phyloP scores from a whole-genome alignment of 495 filamentous ascomycete genomes.

The Penicillium ucsense region DNA sequence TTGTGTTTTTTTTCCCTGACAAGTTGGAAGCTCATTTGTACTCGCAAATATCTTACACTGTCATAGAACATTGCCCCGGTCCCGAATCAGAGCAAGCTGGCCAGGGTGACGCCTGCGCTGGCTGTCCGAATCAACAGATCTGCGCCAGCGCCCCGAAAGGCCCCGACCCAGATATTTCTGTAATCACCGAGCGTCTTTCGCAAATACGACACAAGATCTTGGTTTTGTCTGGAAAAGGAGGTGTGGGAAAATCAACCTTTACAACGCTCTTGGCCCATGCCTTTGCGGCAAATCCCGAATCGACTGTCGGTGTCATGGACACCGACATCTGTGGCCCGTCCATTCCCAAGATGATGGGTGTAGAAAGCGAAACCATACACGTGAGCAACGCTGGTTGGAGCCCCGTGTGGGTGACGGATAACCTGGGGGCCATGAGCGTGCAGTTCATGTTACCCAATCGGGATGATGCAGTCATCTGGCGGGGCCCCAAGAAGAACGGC shows the following conservation, averaged over 20 bases:
- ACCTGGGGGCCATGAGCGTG: slow-evolving; percentile 87
- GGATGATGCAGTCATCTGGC: slow-evolving; percentile 94
- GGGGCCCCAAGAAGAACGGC: slow-evolving; percentile 96
- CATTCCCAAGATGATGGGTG: slow-evolving; percentile 98
- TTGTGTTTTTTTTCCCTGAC: neutral
- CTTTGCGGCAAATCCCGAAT: slow-evolving; percentile 67
- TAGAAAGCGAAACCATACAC: slow-evolving; percentile 86
- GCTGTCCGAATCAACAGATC: slow-evolving; percentile 91
- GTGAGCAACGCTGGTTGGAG: slow-evolving; percentile 75
- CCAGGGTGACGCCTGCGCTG: slow-evolving; percentile 76
- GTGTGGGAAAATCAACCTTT: slow-evolving; percentile 92
- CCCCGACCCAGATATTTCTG: slow-evolving; percentile 84
- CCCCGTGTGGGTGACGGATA: slow-evolving; percentile 88
- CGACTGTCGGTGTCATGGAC: slow-evolving; percentile 85
- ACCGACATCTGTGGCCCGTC: slow-evolving; percentile 92
- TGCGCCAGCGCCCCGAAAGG: slow-evolving; percentile 92
- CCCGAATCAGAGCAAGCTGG: slow-evolving; percentile 83
- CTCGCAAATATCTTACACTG: slow-evolving; percentile 1
- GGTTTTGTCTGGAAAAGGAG: slow-evolving; percentile 87
- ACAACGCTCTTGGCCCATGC: slow-evolving; percentile 77
- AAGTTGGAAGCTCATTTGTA: too few relatives aligned
- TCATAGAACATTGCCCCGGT: slow-evolving; percentile 81
- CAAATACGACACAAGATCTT: slow-evolving; percentile 83
- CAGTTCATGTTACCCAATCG: slow-evolving; percentile 94
- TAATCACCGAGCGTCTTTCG: slow-evolving; percentile 75